Conservation (phyloP, 2,329 filamentous ascomycete genomes). For the Phaeosphaeria sp. region DNA sequence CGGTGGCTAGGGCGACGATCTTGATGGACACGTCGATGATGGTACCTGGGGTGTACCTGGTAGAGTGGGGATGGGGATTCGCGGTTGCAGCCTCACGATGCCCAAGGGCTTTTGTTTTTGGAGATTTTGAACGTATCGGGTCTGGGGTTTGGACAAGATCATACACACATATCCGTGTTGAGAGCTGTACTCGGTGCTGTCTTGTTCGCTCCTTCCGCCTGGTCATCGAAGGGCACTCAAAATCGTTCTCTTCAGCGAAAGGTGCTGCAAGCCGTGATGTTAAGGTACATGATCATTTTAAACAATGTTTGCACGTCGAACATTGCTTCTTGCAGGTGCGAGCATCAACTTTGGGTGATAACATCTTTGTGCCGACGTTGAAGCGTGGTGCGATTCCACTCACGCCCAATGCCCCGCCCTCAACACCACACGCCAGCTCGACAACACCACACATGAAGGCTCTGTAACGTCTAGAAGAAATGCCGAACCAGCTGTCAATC, state of each 20-base stretch:
- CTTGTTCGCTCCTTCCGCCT: too few relatives aligned
- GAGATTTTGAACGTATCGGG: neutral
- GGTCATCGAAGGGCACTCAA: too few relatives aligned
- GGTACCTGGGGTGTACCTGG: conserved; percentile 16
- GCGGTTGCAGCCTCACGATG: conserved; percentile 24
- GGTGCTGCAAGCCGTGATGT: too few relatives aligned
- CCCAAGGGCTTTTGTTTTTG: conserved; percentile 4
- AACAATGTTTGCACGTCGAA: neutral
- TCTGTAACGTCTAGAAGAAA: neutral
- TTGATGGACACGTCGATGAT: conserved; percentile 16
- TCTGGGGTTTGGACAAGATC: too few relatives aligned
- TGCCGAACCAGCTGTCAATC: conserved; percentile 5
- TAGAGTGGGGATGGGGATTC: conserved; percentile 14
- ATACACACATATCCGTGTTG: too few relatives aligned
- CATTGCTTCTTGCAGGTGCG: neutral
- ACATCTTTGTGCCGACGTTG: neutral
- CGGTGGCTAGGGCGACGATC: neutral
- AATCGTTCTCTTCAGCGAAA: too few relatives aligned
- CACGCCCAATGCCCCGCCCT: conserved; percentile 5
- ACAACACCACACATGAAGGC: neutral
- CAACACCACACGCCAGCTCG: neutral
- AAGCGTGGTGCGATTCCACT: neutral
- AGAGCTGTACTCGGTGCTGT: too few relatives aligned
- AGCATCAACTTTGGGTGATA: neutral
- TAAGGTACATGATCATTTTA: too few relatives aligned